Conservation (phyloP, 2,329 filamentous ascomycete genomes). For the Exophiala bonariae region DNA sequence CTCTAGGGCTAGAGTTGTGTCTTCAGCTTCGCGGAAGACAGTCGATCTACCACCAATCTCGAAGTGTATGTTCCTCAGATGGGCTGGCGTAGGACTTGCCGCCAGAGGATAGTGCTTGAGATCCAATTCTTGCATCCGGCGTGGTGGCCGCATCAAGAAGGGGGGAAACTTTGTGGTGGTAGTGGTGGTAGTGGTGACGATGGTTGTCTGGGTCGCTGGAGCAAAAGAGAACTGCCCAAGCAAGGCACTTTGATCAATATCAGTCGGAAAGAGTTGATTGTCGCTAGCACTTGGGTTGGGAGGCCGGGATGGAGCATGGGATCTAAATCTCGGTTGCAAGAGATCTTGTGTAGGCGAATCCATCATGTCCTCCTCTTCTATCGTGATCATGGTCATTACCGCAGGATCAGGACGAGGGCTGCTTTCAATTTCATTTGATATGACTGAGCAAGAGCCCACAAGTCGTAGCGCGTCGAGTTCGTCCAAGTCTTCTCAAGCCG, state of each 20-base stretch:
- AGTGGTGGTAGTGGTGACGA: constrained; percentile 87
- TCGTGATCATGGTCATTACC: constrained; percentile 6
- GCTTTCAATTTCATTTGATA: no score
- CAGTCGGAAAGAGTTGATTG: constrained; percentile 20
- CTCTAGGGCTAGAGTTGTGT: constrained; percentile 53
- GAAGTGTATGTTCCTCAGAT: constrained; percentile 75
- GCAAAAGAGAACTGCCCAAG: constrained; percentile 63
- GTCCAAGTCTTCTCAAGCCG: not conserved
- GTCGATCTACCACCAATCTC: constrained; percentile 63
- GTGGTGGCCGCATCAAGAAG: constrained; percentile 73
- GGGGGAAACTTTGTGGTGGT: constrained; percentile 80
- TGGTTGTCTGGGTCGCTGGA: constrained; percentile 64
- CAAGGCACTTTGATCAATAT: constrained; percentile 37
- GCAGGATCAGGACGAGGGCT: not conserved
- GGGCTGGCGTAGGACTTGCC: constrained; percentile 74
- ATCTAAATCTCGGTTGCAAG: constrained; percentile 28
- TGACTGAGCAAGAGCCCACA: not conserved
- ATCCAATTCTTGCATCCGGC: constrained; percentile 71
- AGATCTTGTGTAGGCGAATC: constrained; percentile 18
- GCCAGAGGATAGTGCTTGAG: constrained; percentile 89
- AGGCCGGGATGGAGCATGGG: constrained; percentile 3
- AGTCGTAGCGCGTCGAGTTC: not conserved
- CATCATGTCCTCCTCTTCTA: constrained; percentile 19
- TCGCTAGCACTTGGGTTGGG: constrained; percentile 17
- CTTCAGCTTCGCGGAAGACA: constrained; percentile 64